Evolutionary conservation across 805 yeast genomes (phyloP), one percentile per base, ranked within the genome.

Genomic region (Monosporozyma servazzii): DNA sequence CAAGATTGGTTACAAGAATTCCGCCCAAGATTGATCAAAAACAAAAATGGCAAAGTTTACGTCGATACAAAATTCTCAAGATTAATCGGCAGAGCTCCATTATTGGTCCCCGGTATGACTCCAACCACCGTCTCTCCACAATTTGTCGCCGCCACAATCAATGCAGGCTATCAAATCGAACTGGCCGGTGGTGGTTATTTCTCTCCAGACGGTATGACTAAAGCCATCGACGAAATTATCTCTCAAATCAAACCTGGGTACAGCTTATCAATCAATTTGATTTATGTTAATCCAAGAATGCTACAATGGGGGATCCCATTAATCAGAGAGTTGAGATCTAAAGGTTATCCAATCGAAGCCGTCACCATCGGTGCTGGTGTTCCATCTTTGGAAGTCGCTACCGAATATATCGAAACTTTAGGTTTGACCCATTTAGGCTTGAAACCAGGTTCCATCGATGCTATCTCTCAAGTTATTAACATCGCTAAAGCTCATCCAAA

Each of bases 101-200:
- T 93, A 60, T 84, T 95, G 84, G 93, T 93, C 60, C 96, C 99
- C 39, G 99, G 99, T 75, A 93, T 93, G 99, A 93, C 99, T 41
- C 99, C 99, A 67, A 81, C 96, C 44, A 93, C 99, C 31, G 97
- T 90, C 52, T 84, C 87, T 59, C 93, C 98, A 46, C 90, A 87
- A 56, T 90, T 93, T 63, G 95, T 93, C 53, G 85, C 96, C 55
- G 95, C 96, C 31, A 84, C 97, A 29, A 78, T 90, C 65, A 89
- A 90, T 67, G 89, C 98, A 48, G 99, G 99, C 56, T 93, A 90
- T 75, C 96, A 88, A 67, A 88, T 91, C 64, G 99, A 93, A 75
- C 78, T 93, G 64, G 99, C 96, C 48, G 99, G 99, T 71, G 99
- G 99, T 78, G 99, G 98, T 65, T 93, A 93, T 73, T 93, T 91